Evolutionary conservation across 2,329 filamentous ascomycete species (phyloP).

Genomic region (Colletotrichum musicola): DNA sequence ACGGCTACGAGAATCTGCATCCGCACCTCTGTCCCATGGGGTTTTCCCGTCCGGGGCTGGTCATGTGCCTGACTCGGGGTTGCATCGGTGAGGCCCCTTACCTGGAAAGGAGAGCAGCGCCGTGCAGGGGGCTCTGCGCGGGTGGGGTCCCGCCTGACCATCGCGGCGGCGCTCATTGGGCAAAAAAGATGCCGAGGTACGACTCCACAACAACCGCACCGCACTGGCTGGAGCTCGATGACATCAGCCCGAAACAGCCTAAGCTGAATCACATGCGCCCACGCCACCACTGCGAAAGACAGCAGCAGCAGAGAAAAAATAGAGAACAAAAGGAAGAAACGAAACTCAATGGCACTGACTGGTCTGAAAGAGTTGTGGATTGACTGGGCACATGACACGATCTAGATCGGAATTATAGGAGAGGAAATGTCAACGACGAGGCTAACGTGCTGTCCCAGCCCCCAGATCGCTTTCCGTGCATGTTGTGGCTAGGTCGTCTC

Average conservation of each 20-base stretch:
- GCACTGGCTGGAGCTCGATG: constrained; percentile 25
- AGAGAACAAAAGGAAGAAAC: neutral
- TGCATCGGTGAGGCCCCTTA: neutral
- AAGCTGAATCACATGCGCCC: constrained; percentile 34
- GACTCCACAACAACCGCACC: constrained; percentile 23
- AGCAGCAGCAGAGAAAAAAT: neutral
- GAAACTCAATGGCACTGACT: constrained; percentile 17
- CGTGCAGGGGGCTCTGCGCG: neutral
- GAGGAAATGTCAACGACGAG: neutral
- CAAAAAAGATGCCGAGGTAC: constrained; percentile 35
- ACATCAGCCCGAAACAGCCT: constrained; percentile 35
- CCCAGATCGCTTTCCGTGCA: neutral
- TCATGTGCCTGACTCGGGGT: constrained; percentile 16
- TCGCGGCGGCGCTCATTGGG: constrained; percentile 17
- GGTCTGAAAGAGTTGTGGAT: neutral
- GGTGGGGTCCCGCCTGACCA: constrained; percentile 25
- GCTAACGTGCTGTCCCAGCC: constrained; percentile 1
- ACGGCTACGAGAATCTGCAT: neutral
- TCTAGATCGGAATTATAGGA: constrained; percentile 15
- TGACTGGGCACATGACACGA: constrained; percentile 32
- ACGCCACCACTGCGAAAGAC: neutral
- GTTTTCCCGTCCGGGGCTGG: neutral
- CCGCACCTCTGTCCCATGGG: neutral
- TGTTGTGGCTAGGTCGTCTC: neutral
- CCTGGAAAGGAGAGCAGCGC: constrained; percentile 2